Conservation (phyloP, 148 eudicot genomes). For the Camellia sinensis region DNA sequence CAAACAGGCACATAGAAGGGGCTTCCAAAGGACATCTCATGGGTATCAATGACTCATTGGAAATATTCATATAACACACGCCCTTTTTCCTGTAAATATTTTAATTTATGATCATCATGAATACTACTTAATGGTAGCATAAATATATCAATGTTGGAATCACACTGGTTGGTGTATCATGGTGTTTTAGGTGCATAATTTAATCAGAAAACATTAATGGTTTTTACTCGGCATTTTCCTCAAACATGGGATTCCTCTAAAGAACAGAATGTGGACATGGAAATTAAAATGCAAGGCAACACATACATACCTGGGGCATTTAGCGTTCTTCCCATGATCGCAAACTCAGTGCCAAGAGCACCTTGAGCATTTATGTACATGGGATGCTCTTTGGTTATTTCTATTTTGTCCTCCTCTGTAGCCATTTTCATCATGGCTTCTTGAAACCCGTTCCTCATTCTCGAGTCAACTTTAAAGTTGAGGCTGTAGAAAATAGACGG, state of each 20-base stretch:
- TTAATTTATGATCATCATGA: background rate
- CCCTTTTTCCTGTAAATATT: background rate
- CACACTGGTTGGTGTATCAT: background rate
- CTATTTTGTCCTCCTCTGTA: slow-evolving; percentile 32
- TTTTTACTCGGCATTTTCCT: background rate
- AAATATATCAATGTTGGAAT: background rate
- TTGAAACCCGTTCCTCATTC: slow-evolving; percentile 44
- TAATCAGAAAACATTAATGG: background rate
- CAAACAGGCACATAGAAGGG: background rate
- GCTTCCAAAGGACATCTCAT: slow-evolving; percentile 6
- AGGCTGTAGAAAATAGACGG: slow-evolving; percentile 34
- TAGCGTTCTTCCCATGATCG: slow-evolving; percentile 37
- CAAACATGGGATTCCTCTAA: background rate
- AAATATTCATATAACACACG: background rate
- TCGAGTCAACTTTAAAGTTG: slow-evolving; percentile 32
- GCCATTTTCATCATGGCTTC: slow-evolving; percentile 41
- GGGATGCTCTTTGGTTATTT: slow-evolving; percentile 39
- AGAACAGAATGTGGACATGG: background rate
- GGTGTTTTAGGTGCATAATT: background rate
- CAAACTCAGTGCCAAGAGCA: slow-evolving; percentile 43
- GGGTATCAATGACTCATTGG: background rate
- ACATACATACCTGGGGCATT: slow-evolving; percentile 36
- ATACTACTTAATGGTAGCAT: background rate
- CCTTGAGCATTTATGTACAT: slow-evolving; percentile 42
- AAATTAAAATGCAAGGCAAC: background rate